phyloP scores from a whole-genome alignment of 495 filamentous ascomycete genomes.

The Neurospora tetrasperma region DNA sequence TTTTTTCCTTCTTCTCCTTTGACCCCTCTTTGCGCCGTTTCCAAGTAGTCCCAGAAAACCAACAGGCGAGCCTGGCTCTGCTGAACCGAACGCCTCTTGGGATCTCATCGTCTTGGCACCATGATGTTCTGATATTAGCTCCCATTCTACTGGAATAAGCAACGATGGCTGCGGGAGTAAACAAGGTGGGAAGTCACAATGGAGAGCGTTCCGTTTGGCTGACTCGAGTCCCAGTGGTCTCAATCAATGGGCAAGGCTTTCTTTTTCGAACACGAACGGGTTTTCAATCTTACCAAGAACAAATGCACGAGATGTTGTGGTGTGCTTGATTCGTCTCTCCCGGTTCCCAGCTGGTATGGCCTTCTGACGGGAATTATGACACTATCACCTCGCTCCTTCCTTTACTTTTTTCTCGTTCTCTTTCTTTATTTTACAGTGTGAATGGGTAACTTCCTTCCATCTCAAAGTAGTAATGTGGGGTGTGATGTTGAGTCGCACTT shows the following conservation, averaged over 20 bases:
- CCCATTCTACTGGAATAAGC: neutral
- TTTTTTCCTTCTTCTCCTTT: neutral
- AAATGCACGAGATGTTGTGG: neutral
- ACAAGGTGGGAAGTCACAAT: neutral
- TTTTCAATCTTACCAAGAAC: neutral
- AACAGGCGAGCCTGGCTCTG: neutral
- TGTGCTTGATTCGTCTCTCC: neutral
- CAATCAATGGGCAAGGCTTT: neutral
- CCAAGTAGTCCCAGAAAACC: neutral
- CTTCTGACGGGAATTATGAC: neutral
- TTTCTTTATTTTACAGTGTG: neutral
- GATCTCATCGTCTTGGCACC: neutral
- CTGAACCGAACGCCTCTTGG: neutral
- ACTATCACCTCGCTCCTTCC: neutral
- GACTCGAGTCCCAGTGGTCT: neutral
- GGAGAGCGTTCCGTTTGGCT: neutral
- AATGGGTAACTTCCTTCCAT: neutral
- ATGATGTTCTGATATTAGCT: neutral
- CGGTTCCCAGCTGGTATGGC: neutral
- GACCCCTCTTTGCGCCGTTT: neutral
- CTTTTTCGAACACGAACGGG: neutral
- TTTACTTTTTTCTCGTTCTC: neutral
- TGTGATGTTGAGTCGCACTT: neutral
- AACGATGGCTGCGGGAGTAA: neutral
- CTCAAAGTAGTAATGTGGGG: neutral